Evolutionary conservation across 805 yeast genomes (phyloP), one percentile per base, ranked within the genome.

Genomic region (Hanseniaspora guilliermondii): DNA sequence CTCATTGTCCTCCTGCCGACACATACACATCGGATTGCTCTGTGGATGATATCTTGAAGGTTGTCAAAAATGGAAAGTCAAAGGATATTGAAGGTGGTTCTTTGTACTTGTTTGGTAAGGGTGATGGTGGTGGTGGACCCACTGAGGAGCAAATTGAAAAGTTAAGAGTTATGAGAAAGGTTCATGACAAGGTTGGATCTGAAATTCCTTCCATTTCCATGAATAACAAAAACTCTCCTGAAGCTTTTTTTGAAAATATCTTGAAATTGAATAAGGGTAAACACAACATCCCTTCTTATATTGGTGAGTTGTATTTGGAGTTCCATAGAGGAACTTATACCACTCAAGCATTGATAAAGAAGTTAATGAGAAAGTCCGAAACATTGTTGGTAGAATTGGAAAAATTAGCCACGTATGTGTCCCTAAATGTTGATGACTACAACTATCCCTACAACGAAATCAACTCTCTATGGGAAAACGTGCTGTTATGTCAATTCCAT

Each of bases 71-170:
- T 63, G 95, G 93, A 70, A 85, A 89, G 70, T 87, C 89, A 62
- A 71, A 85, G 59, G 82, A 87, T 56, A 79, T 81, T 58, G 88
- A 82, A 54, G 91, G 85, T 57, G 80, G 85, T 9, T 91, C 95
- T 0, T 72, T 91, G 61, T 70, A 93, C 64, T 72, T 88, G 42
- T 93, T 78, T 62, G 98, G 98, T 39, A 82, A 85, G 62, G 98
- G 98, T 62, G 98, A 91, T 66, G 98, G 98, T 61, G 98, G 98
- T 58, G 98, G 98, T 59, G 98, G 98, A 7, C 97, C 98, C 46
- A 82, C 87, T 4, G 85, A 85, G 39, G 95, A 86, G 63, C 89
- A 88, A 95, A 63, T 91, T 58, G 97, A 93, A 65, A 89, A 87
- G 65, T 74, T 91, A 63, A 80, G 97, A 64, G 80, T 97, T 61